These are phyloP conservation scores for Mesembryanthemum crystallinum DNA, from an alignment of 148 eudicot genomes.

Conservation along the genomic window DNA sequence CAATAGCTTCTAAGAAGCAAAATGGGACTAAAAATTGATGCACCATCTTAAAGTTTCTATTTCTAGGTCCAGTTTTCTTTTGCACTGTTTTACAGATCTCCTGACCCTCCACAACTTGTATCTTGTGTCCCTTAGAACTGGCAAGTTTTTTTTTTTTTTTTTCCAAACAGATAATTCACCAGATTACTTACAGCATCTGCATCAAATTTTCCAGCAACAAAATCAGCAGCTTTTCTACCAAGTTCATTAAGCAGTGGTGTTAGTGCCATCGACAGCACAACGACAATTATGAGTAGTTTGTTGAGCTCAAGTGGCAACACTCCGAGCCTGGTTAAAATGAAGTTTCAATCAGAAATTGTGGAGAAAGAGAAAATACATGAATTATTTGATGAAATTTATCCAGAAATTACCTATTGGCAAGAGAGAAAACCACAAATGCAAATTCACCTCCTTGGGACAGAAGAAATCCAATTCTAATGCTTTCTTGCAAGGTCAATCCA, in stretches of 20 bases:
- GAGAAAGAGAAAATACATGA: conserved; percentile 7
- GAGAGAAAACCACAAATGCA: conserved; percentile 91
- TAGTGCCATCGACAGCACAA: conserved; percentile 94
- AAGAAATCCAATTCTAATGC: conserved; percentile 89
- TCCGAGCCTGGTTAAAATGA: conserved; percentile 68
- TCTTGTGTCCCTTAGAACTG: conserved; percentile 1
- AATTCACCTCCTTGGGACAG: conserved; percentile 99
- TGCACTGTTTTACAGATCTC: background rate
- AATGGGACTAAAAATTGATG: no score
- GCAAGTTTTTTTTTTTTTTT: background rate
- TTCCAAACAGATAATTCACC: background rate
- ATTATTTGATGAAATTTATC: background rate
- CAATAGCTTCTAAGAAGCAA: no score
- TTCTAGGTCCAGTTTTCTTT: no score
- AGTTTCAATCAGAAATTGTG: conserved; percentile 13
- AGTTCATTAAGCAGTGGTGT: conserved; percentile 90
- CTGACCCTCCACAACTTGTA: background rate
- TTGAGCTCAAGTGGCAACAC: conserved; percentile 95
- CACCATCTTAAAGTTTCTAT: no score
- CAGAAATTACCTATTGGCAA: conserved; percentile 70
- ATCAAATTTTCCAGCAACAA: conserved; percentile 63
- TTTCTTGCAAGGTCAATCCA: conserved; percentile 80
- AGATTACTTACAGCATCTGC: conserved; percentile 49
- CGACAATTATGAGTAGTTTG: conserved; percentile 95
- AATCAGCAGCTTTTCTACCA: conserved; percentile 81